A percentile compares a stretch with the other conserved stretches of the same genome.
phyloP scores from a whole-genome alignment of 345 rosid genomes.

The Lepidium sativum region DNA sequence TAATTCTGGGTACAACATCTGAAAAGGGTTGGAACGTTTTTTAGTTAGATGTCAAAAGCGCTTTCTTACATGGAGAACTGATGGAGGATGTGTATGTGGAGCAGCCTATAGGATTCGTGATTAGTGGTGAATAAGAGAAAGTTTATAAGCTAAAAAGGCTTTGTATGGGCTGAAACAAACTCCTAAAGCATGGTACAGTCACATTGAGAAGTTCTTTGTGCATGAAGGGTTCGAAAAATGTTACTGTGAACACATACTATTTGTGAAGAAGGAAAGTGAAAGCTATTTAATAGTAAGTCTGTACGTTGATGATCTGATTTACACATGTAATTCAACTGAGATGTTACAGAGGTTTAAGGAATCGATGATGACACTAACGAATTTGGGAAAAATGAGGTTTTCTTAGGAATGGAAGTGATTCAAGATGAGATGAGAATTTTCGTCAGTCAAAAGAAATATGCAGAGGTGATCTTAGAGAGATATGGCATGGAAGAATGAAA shows the following conservation, averaged over 20 bases:
- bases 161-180: background rate
- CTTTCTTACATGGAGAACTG: background rate
- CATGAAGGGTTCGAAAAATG: background rate
- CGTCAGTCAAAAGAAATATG: background rate
- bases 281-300: too few relatives aligned
- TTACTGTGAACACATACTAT: background rate
- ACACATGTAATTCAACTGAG: too few relatives aligned
- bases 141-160: too few relatives aligned
- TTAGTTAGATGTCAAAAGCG: background rate
- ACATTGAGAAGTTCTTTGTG: background rate
- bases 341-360: too few relatives aligned
- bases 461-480: too few relatives aligned
- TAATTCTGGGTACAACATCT: too few relatives aligned
- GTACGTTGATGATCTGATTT: too few relatives aligned
- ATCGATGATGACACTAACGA: background rate
- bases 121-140: background rate
- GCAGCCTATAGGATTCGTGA: background rate
- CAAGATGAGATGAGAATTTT: background rate
- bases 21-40: too few relatives aligned
- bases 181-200: background rate
- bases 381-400: too few relatives aligned
- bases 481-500: background rate
- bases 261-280: too few relatives aligned
- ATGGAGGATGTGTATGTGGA: background rate
- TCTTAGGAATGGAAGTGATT: too few relatives aligned